Evolutionary conservation across 768 basidiomycete species (phyloP).

Genomic region (Rickenella mellea): DNA sequence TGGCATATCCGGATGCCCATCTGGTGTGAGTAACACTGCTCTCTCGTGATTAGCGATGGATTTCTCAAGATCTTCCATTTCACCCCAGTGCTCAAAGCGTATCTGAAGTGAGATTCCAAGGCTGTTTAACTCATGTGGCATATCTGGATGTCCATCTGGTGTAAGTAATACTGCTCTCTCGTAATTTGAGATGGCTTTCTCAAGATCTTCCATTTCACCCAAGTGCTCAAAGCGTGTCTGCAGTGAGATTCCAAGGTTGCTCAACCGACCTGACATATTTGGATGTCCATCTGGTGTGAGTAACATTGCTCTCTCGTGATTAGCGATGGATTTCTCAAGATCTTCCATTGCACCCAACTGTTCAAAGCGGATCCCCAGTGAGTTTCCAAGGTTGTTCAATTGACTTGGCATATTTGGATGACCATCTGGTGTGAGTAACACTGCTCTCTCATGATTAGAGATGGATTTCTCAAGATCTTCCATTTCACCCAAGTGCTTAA

Average conservation of each 20-base stretch:
- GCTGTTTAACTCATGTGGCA: not conserved
- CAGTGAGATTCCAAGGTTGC: not conserved
- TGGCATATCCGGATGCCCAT: not conserved
- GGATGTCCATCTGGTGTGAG: conserved; percentile 4
- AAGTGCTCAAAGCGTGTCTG: not conserved
- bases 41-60: not conserved
- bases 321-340: conserved; percentile 3
- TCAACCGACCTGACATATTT: not conserved
- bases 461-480: conserved; percentile 7
- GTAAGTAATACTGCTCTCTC: not conserved
- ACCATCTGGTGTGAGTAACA: conserved; percentile 5
- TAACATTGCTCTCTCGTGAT: not conserved
- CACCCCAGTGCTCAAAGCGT: not conserved
- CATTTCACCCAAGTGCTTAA: conserved; percentile 4
- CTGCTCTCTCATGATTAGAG: not conserved
- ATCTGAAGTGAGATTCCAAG: not conserved
- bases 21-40: no score
- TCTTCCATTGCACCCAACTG: conserved; percentile 2
- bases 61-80: not conserved
- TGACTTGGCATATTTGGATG: not conserved
- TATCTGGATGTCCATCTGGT: not conserved
- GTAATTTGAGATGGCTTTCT: not conserved
- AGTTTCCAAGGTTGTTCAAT: conserved; percentile 5
- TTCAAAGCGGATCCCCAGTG: conserved; percentile 4
- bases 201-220: conserved; percentile 2